These are phyloP conservation scores for Rhododendron vialii DNA, from an alignment of 148 eudicot species.

Conservation along the genomic window DNA sequence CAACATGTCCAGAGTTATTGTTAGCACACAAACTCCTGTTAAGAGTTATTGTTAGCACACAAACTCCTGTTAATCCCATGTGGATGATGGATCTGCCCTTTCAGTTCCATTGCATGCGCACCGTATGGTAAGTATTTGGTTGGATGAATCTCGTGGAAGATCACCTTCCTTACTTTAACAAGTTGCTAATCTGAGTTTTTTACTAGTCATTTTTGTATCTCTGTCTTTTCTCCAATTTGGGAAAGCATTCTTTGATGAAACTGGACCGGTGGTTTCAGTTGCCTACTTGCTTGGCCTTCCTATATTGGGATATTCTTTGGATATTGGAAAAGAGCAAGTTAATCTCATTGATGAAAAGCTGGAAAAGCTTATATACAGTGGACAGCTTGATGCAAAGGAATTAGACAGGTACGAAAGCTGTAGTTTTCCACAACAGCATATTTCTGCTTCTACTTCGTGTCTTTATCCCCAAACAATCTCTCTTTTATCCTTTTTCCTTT, in stretches of 20 bases:
- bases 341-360: conserved; percentile 78
- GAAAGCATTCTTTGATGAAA: conserved; percentile 1
- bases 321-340: conserved; percentile 93
- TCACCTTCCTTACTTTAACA: neutral
- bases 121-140: neutral
- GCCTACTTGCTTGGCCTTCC: conserved; percentile 92
- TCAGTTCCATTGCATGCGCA: neutral
- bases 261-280: conserved; percentile 38
- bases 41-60: neutral
- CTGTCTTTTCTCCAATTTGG: neutral
- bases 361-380: conserved; percentile 90
- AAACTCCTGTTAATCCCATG: neutral
- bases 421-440: conserved; percentile 1
- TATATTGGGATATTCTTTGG: conserved; percentile 82
- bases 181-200: neutral
- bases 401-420: conserved; percentile 66
- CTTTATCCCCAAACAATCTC: neutral
- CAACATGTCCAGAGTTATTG: neutral
- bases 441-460: neutral
- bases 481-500: neutral
- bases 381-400: conserved; percentile 87
- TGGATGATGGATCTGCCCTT: neutral
- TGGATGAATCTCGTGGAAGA: neutral
- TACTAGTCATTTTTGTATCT: neutral
- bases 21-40: neutral